A percentile compares a stretch with the other conserved stretches of the same genome.
Evolutionary conservation across 2,329 filamentous ascomycete genomes (phyloP).

Genomic region (Penicillium sp.): DNA sequence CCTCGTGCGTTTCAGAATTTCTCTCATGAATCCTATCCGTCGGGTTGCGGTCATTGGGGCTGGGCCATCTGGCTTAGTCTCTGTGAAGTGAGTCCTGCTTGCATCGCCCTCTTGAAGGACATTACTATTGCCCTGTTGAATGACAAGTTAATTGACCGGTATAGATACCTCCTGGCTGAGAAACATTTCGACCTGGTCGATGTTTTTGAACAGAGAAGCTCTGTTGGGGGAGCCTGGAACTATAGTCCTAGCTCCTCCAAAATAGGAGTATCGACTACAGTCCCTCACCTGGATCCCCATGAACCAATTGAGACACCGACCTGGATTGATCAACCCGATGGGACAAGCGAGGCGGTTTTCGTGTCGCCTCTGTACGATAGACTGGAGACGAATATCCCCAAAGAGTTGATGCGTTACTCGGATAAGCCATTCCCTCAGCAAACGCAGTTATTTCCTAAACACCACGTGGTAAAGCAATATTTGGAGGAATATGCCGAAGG

Average conservation of each 20-base stretch:
- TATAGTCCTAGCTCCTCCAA: constrained; percentile 59
- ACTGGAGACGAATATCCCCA: constrained; percentile 84
- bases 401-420: constrained; percentile 75
- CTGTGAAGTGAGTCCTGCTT: constrained; percentile 60
- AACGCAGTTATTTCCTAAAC: constrained; percentile 70
- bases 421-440: constrained; percentile 65
- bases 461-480: constrained; percentile 70
- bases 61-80: constrained; percentile 73
- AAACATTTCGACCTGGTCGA: constrained; percentile 67
- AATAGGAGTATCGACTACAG: constrained; percentile 40
- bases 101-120: not conserved
- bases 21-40: constrained; percentile 26
- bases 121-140: not conserved
- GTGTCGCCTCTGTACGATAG: constrained; percentile 80
- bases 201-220: constrained; percentile 76
- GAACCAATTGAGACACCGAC: constrained; percentile 63
- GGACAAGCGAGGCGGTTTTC: constrained; percentile 56
- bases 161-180: constrained; percentile 69
- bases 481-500: constrained; percentile 69
- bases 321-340: constrained; percentile 37
- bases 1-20: not conserved
- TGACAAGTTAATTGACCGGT: constrained; percentile 13
- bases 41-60: constrained; percentile 76
- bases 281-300: constrained; percentile 68
- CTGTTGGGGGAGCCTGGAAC: constrained; percentile 83